These are phyloP conservation scores for Bruguiera parviflora DNA, from an alignment of 345 rosid genomes.

Conservation along the genomic window DNA sequence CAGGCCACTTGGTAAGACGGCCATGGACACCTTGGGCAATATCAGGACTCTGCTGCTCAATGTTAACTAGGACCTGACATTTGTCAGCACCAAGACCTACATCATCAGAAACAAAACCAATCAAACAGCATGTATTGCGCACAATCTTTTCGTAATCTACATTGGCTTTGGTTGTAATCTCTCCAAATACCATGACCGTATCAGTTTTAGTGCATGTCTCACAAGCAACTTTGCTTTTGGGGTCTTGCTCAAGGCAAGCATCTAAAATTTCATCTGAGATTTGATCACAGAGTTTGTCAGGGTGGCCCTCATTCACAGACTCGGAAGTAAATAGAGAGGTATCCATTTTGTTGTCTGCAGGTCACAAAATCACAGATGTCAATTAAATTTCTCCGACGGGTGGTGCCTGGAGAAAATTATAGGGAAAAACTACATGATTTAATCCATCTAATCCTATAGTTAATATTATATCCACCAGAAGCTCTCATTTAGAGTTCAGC, in stretches of 20 bases:
- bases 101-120: conserved; percentile 21
- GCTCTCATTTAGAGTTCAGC: not conserved
- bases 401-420: not conserved
- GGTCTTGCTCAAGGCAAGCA: conserved; percentile 24
- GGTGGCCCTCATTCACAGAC: conserved; percentile 25
- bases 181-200: conserved; percentile 22
- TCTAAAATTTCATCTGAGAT: conserved; percentile 21
- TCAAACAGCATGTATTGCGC: conserved; percentile 12
- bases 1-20: conserved; percentile 19
- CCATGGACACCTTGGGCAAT: conserved; percentile 25
- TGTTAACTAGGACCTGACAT: conserved; percentile 14
- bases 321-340: conserved; percentile 20
- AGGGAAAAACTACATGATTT: not conserved
- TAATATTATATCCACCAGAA: not conserved
- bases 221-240: conserved; percentile 19
- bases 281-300: conserved; percentile 23
- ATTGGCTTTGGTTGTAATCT: conserved; percentile 18
- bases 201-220: conserved; percentile 22
- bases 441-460: not conserved
- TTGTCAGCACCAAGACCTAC: conserved; percentile 25
- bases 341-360: conserved; percentile 4
- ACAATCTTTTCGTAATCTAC: conserved; percentile 19
- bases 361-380: not conserved
- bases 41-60: conserved; percentile 26
- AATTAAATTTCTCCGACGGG: too few relatives aligned